Conservation (phyloP, 169 alveolate species). For the Eimeria tenella region DNA sequence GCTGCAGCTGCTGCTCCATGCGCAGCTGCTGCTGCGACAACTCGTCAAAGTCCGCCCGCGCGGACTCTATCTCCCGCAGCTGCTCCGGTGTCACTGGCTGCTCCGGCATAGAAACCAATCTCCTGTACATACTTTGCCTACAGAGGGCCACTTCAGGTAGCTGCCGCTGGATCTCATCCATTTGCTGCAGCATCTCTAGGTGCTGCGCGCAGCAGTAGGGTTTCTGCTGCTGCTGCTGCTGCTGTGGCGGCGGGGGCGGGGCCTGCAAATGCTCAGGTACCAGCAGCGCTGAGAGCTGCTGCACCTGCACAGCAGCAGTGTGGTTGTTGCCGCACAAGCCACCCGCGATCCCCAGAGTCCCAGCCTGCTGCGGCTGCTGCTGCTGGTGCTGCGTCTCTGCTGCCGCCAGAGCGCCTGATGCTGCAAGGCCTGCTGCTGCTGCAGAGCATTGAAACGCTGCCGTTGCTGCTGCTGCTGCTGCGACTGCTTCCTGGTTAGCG, state of each 20-base stretch:
- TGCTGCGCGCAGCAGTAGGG: constrained; percentile 33
- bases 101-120: neutral
- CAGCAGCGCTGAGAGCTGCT: constrained; percentile 17
- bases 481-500: neutral
- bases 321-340: constrained; percentile 18
- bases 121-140: neutral
- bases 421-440: constrained; percentile 3
- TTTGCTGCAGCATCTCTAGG: constrained; percentile 26
- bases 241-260: too few species aligned
- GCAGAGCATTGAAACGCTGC: constrained; percentile 18
- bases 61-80: neutral
- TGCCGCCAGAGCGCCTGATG: neutral
- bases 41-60: constrained; percentile 12
- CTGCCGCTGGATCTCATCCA: constrained; percentile 32
- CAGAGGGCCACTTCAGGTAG: constrained; percentile 11
- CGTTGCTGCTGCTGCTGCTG: neutral
- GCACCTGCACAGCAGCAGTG: constrained; percentile 12
- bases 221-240: constrained; percentile 30
- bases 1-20: constrained; percentile 32
- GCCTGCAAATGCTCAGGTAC: neutral
- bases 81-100: constrained; percentile 32
- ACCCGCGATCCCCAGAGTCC: neutral
- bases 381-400: neutral
- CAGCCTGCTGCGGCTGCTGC: neutral
- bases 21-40: constrained; percentile 41